These are phyloP conservation scores for Chlamydomonas eustigma DNA, from an alignment of 139 green algal genomes.

Conservation along the genomic window DNA sequence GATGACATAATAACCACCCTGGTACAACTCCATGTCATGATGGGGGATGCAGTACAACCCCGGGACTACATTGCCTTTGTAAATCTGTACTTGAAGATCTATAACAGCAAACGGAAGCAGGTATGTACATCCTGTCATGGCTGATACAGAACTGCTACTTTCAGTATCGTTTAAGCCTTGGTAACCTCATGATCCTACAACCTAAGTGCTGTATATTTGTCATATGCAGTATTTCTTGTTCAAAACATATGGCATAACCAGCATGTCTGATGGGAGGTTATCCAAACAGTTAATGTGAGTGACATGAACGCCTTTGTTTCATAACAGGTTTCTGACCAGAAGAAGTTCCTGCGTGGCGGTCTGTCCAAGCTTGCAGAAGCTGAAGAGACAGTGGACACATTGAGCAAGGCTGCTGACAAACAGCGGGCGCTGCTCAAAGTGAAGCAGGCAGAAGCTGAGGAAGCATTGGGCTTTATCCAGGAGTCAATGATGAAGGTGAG, in stretches of 20 bases:
- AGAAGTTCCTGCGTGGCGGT: slow-evolving; percentile 55
- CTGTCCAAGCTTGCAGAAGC: slow-evolving; percentile 73
- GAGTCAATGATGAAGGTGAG: slow-evolving; percentile 36
- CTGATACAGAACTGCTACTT: no score
- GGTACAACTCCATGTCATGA: slow-evolving; percentile 32
- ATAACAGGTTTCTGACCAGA: slow-evolving; percentile 38
- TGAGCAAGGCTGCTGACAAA: slow-evolving; percentile 51
- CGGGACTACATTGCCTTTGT: slow-evolving; percentile 58
- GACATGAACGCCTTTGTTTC: no score
- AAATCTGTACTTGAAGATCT: slow-evolving; percentile 48
- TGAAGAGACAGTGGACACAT: slow-evolving; percentile 55
- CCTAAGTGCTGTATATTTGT: background rate
- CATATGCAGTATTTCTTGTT: background rate
- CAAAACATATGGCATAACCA: background rate
- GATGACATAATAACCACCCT: slow-evolving; percentile 27
- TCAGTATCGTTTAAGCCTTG: no score
- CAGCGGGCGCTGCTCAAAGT: slow-evolving; percentile 59
- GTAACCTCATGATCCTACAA: background rate
- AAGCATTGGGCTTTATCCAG: slow-evolving; percentile 59
- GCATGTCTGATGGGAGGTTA: background rate
- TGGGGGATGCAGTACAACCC: slow-evolving; percentile 21
- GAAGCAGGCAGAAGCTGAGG: slow-evolving; percentile 62
- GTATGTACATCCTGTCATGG: no score
- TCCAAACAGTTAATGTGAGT: no score
- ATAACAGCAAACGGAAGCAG: slow-evolving; percentile 48